phyloP scores from a whole-genome alignment of 164 flowering plant genomes.

The Brasenia schreberi region DNA sequence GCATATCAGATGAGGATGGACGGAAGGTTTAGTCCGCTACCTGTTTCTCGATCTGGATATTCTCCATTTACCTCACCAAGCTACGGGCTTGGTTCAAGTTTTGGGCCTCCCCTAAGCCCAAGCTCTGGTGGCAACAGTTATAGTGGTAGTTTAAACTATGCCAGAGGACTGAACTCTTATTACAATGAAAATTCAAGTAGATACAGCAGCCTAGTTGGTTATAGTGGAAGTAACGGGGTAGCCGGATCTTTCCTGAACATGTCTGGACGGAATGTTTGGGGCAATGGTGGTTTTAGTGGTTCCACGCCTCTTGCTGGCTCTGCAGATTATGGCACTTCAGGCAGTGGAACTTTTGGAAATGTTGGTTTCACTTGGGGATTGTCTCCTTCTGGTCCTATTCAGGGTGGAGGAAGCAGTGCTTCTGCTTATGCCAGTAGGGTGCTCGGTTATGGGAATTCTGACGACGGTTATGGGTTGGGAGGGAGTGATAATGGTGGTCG shows the following conservation, averaged over 20 bases:
- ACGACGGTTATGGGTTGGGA: conserved; percentile 28
- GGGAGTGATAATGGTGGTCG: conserved; percentile 44
- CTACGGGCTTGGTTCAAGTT: conserved; percentile 41
- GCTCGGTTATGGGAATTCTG: conserved; percentile 25
- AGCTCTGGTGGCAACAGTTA: conserved; percentile 32
- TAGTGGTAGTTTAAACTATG: conserved; percentile 31
- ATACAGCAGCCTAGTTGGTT: conserved; percentile 27
- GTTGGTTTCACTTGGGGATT: conserved; percentile 52
- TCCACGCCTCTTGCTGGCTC: conserved; percentile 24
- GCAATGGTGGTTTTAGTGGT: conserved; percentile 29
- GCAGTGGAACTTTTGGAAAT: conserved; percentile 35
- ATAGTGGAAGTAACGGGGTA: conserved; percentile 34
- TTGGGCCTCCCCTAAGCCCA: conserved; percentile 46
- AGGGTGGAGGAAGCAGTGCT: conserved; percentile 25
- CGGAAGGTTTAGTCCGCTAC: conserved; percentile 57
- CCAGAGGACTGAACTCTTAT: conserved; percentile 35
- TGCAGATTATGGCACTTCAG: conserved; percentile 24
- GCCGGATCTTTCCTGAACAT: conserved; percentile 29
- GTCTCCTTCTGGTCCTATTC: conserved; percentile 22
- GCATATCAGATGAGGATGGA: conserved; percentile 57
- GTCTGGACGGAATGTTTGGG: conserved; percentile 46
- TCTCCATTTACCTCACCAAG: conserved; percentile 37
- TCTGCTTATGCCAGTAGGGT: conserved; percentile 15
- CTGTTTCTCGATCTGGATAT: conserved; percentile 46
- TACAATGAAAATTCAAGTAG: conserved; percentile 29